Base-by-base conservation (phyloP, 495 filamentous ascomycete species). In the Xylaria flabelliformis region DNA sequence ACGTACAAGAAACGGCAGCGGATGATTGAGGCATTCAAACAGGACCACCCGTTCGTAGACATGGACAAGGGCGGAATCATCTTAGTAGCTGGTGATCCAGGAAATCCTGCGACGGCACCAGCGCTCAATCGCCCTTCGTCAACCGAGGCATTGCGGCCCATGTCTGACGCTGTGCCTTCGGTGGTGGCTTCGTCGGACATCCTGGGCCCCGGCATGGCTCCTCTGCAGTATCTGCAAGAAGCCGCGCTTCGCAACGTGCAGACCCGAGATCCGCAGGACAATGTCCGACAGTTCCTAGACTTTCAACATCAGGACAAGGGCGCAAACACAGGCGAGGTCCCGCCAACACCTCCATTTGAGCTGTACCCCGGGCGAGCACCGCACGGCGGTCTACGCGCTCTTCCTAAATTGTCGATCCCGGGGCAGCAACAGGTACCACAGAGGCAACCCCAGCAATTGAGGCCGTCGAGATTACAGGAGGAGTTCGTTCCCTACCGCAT, bases 181-280 rank as follows among this genome's bases (percentile, higher is more conserved):
- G 82, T 97, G 3, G 89, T 96, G 62, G 95, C 95, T 21, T 98
- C 95, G 1, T 97, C 95, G 7, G 95, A 97, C 81, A 85, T 93
- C 3, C 86, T 97, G 67, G 95, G 94, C 9, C 90, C 91, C 21
- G 85, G 84, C 62, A 77, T 85, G 50, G 84, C 90, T 44, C 84
- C 88, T 41, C 84, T 94, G 72, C 88, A 88, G 29, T 85, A 86
- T 74, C 85, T 98, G 41, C 90, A 94, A 65, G 88, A 92, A 78
- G 89, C 91, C 66, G 84, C 82, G 12, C 89, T 98, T 12, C 86
- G 88, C 46, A 88, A 86, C 63, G 80, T 98, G 13, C 81, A 90
- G 64, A 80, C 81, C 1, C 87, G 90, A 42, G 95, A 98, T 79
- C 94, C 95, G 9, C 94, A 94, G 75, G 95, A 98, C 79, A 97